Percentiles rank a stretch among this genome's conserved stretches.
Evolutionary conservation across 2,329 filamentous ascomycete genomes (phyloP).

Genomic region (Xylaria sp.): DNA sequence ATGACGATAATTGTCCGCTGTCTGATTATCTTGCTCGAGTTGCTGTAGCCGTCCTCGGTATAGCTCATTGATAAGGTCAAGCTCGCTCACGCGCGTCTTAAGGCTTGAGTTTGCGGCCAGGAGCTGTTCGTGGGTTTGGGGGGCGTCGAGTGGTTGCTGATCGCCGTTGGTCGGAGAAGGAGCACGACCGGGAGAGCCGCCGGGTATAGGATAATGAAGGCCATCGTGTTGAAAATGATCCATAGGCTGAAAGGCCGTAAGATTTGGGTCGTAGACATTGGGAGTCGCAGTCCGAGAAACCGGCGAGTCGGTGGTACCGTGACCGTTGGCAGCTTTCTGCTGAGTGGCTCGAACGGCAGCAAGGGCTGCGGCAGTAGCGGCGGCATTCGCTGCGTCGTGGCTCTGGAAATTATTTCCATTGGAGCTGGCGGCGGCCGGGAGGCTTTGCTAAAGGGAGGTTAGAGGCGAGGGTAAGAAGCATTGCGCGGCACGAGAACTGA

Average conservation of each 20-base stretch:
- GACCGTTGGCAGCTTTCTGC: slow-evolving; percentile 76
- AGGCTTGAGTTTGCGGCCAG: slow-evolving; percentile 83
- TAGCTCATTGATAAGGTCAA: slow-evolving; percentile 92
- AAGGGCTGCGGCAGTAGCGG: slow-evolving; percentile 64
- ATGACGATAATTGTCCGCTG: slow-evolving; percentile 63
- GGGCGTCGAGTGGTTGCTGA: slow-evolving; percentile 72
- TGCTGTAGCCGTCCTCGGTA: slow-evolving; percentile 82
- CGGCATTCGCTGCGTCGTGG: slow-evolving; percentile 66
- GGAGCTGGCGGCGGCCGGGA: slow-evolving; percentile 60
- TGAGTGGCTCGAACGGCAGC: slow-evolving; percentile 67
- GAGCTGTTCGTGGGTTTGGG: slow-evolving; percentile 83
- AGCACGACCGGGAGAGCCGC: slow-evolving; percentile 64
- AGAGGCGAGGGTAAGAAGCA: slow-evolving; percentile 15
- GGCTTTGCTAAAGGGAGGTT: slow-evolving; percentile 53
- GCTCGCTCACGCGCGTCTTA: slow-evolving; percentile 94
- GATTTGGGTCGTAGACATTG: slow-evolving; percentile 76
- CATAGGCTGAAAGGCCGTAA: slow-evolving; percentile 84
- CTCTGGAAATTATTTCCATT: slow-evolving; percentile 70
- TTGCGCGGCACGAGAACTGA: slow-evolving; percentile 34
- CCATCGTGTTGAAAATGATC: slow-evolving; percentile 72
- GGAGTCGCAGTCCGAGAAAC: slow-evolving; percentile 84
- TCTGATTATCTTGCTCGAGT: slow-evolving; percentile 80
- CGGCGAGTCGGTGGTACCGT: slow-evolving; percentile 77
- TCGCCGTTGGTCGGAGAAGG: slow-evolving; percentile 65
- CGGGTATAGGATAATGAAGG: slow-evolving; percentile 62